These are phyloP conservation scores for Scenedesmus sp. DNA, from an alignment of 163 green algal species.

Conservation along the genomic window DNA sequence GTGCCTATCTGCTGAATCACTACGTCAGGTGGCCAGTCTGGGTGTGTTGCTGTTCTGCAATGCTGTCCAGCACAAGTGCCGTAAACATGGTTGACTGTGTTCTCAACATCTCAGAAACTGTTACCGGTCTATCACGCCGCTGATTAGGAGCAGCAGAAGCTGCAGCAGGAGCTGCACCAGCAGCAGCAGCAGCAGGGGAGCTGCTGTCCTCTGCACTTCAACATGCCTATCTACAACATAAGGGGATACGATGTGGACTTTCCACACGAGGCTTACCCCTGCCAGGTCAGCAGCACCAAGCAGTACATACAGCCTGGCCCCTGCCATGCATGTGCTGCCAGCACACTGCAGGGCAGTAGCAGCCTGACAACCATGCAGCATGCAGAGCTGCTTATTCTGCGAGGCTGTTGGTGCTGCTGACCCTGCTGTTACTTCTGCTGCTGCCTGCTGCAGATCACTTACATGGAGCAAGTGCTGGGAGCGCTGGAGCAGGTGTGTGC, in stretches of 20 bases:
- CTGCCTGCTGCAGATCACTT: constrained; percentile 66
- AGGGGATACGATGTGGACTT: constrained; percentile 82
- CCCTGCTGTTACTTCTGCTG: background rate
- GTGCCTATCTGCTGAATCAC: no score
- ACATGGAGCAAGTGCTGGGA: constrained; percentile 83
- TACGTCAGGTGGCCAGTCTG: no score
- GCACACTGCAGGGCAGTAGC: background rate
- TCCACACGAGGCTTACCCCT: constrained; percentile 88
- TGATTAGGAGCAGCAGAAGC: background rate
- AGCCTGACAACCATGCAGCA: background rate
- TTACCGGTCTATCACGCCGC: no score
- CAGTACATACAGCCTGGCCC: background rate
- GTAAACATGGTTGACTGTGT: no score
- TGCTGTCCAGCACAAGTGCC: no score
- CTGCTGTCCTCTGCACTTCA: background rate
- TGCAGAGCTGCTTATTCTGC: background rate
- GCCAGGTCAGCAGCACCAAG: constrained; percentile 70
- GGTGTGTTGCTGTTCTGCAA: no score
- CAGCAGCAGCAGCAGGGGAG: background rate
- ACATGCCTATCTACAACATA: constrained; percentile 74
- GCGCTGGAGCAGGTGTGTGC: constrained; percentile 75
- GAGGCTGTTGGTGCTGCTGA: background rate
- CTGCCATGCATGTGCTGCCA: background rate
- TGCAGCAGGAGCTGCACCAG: constrained; percentile 4
- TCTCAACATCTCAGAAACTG: no score